Percentiles rank a stretch among this genome's conserved stretches.
Conservation (phyloP, 2,329 filamentous ascomycete genomes). For the Alternaria longipes region DNA sequence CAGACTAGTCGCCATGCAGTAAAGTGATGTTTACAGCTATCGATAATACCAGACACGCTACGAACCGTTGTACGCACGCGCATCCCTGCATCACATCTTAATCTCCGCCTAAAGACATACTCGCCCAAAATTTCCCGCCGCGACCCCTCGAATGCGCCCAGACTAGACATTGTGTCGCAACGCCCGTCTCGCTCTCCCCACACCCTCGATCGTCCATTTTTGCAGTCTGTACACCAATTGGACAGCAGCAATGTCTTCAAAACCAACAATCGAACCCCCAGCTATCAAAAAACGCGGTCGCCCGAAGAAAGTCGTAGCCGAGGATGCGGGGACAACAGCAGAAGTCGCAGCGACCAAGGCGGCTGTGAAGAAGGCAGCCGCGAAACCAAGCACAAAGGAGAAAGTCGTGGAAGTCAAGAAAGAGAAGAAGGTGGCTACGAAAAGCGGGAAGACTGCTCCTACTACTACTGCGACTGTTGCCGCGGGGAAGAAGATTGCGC, state of each 20-base stretch:
- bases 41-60: slow-evolving; percentile 8
- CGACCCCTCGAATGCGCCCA: slow-evolving; percentile 27
- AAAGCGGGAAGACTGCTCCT: slow-evolving; percentile 16
- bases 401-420: slow-evolving; percentile 23
- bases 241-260: slow-evolving; percentile 23
- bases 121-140: slow-evolving; percentile 28
- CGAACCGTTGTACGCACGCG: slow-evolving; percentile 8
- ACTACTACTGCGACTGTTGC: not conserved
- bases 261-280: slow-evolving; percentile 21
- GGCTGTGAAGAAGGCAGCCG: slow-evolving; percentile 31
- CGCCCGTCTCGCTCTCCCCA: not conserved
- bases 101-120: slow-evolving; percentile 16
- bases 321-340: slow-evolving; percentile 20
- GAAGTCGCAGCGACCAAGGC: slow-evolving; percentile 27
- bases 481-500: slow-evolving; percentile 22
- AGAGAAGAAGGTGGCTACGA: slow-evolving; percentile 26
- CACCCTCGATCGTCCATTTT: not conserved
- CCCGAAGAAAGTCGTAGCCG: slow-evolving; percentile 43
- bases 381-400: slow-evolving; percentile 30
- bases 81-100: slow-evolving; percentile 22
- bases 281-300: slow-evolving; percentile 44
- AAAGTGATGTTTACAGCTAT: slow-evolving; percentile 6
- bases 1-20: slow-evolving; percentile 1
- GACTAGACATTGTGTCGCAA: slow-evolving; percentile 24
- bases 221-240: slow-evolving; percentile 10